phyloP scores from a whole-genome alignment of 1,284 basidiomycete species.

The Macrocybe sp. region DNA sequence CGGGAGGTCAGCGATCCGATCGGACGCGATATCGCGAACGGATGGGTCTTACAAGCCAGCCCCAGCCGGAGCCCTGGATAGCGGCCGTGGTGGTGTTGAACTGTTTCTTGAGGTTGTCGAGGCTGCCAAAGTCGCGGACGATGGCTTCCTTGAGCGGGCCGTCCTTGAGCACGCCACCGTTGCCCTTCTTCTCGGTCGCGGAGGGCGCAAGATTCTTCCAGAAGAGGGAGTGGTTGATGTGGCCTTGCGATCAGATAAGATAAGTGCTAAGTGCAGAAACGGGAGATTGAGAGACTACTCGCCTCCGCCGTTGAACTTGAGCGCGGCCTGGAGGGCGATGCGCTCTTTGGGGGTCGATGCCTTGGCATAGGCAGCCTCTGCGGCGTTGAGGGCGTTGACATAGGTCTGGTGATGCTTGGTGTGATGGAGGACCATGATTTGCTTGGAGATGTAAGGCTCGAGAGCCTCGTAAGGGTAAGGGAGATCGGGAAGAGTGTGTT shows the following conservation, averaged over 20 bases:
- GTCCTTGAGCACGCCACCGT: conserved; percentile 59
- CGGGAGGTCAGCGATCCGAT: background rate
- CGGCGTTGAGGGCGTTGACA: conserved; percentile 70
- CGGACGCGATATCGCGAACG: background rate
- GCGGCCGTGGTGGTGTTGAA: conserved; percentile 75
- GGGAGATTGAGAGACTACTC: conserved; percentile 26
- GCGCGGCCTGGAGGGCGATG: conserved; percentile 56
- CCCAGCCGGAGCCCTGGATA: conserved; percentile 93
- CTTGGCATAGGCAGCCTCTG: conserved; percentile 69
- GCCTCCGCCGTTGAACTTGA: conserved; percentile 64
- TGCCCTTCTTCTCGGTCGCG: conserved; percentile 39
- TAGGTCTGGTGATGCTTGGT: conserved; percentile 85
- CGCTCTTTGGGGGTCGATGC: conserved; percentile 66
- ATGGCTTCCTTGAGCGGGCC: conserved; percentile 71
- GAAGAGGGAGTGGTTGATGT: conserved; percentile 92
- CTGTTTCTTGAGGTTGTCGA: conserved; percentile 65
- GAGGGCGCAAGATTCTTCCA: conserved; percentile 85
- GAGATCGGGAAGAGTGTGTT: conserved; percentile 51
- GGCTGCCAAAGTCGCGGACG: conserved; percentile 57
- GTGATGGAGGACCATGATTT: conserved; percentile 87
- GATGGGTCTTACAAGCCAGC: conserved; percentile 70
- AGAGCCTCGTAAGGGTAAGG: conserved; percentile 87
- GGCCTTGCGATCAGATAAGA: conserved; percentile 40
- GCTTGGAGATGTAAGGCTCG: conserved; percentile 77
- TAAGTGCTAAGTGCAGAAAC: conserved; percentile 4